Evolutionary conservation across 495 filamentous ascomycete genomes (phyloP).

Genomic region (Lineolata rhizophorae): DNA sequence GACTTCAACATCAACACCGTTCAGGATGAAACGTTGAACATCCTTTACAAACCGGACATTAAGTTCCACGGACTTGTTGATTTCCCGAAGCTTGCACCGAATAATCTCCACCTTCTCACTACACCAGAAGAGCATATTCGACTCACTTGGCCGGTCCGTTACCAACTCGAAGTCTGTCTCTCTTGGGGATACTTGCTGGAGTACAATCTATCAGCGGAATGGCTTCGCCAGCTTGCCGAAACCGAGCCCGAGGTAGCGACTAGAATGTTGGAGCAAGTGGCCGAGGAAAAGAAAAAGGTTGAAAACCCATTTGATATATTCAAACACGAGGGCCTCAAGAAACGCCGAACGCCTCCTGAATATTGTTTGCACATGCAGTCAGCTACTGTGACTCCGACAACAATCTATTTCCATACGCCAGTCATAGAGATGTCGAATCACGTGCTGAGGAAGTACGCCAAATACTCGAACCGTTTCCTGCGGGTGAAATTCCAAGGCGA

Average conservation of each 20-base stretch:
- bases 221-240: slow-evolving; percentile 34
- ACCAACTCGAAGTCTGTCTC: slow-evolving; percentile 83
- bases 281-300: slow-evolving; percentile 32
- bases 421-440: slow-evolving; percentile 73
- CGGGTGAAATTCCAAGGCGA: slow-evolving; percentile 85
- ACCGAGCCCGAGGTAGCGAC: slow-evolving; percentile 25
- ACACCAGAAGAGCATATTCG: too few relatives aligned
- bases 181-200: slow-evolving; percentile 65
- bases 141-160: too few relatives aligned
- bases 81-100: too few relatives aligned
- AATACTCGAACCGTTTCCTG: slow-evolving; percentile 62
- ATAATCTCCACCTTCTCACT: too few relatives aligned
- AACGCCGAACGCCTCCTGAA: slow-evolving; percentile 32
- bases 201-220: slow-evolving; percentile 41
- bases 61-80: too few relatives aligned
- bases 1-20: too few relatives aligned
- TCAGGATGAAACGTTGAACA: too few relatives aligned
- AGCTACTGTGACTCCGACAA: slow-evolving; percentile 63
- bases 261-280: slow-evolving; percentile 39
- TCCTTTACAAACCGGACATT: too few relatives aligned
- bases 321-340: slow-evolving; percentile 21
- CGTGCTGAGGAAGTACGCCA: slow-evolving; percentile 48
- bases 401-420: slow-evolving; percentile 54
- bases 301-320: slow-evolving; percentile 63
- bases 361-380: slow-evolving; percentile 59